A percentile compares a stretch with the other conserved stretches of the same genome.
Conservation (phyloP, 2,329 filamentous ascomycete species). For the Trichophyton simii region DNA sequence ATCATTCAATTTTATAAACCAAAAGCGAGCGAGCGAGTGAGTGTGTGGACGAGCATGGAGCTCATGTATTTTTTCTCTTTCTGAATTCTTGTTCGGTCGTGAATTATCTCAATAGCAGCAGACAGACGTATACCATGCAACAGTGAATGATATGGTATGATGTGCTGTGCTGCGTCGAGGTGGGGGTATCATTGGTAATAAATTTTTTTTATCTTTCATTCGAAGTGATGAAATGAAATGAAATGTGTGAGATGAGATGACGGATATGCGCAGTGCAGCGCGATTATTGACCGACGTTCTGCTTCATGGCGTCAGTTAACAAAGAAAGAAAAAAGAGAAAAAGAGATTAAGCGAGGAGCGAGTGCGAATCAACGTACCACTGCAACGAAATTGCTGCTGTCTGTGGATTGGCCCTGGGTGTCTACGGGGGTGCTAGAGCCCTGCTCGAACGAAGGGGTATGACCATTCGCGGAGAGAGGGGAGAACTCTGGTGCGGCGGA, state of each 20-base stretch:
- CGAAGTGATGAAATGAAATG: not conserved
- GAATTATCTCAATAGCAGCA: too few species aligned
- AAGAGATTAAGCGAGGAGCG: not conserved
- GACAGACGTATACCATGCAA: too few species aligned
- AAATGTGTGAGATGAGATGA: not conserved
- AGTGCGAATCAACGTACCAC: slow-evolving; percentile 35
- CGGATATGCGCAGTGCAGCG: too few species aligned
- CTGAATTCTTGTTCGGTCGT: too few species aligned
- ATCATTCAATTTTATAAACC: too few species aligned
- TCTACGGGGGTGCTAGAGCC: slow-evolving; percentile 34
- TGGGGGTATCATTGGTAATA: too few species aligned
- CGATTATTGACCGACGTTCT: slow-evolving; percentile 27
- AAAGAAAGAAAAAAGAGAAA: not conserved
- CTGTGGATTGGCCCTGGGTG: slow-evolving; percentile 33
- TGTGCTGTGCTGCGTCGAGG: too few species aligned
- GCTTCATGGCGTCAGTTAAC: slow-evolving; percentile 39
- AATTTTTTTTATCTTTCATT: not conserved
- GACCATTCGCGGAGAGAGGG: slow-evolving; percentile 24
- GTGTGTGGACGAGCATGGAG: too few species aligned
- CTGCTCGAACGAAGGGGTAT: slow-evolving; percentile 21
- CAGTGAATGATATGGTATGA: too few species aligned
- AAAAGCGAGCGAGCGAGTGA: too few species aligned
- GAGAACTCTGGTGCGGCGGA: slow-evolving; percentile 53
- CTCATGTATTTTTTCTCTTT: too few species aligned
- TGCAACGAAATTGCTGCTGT: slow-evolving; percentile 28